These are phyloP conservation scores for Alternaria burnsii DNA, from an alignment of 2,329 filamentous ascomycete genomes.

Conservation along the genomic window DNA sequence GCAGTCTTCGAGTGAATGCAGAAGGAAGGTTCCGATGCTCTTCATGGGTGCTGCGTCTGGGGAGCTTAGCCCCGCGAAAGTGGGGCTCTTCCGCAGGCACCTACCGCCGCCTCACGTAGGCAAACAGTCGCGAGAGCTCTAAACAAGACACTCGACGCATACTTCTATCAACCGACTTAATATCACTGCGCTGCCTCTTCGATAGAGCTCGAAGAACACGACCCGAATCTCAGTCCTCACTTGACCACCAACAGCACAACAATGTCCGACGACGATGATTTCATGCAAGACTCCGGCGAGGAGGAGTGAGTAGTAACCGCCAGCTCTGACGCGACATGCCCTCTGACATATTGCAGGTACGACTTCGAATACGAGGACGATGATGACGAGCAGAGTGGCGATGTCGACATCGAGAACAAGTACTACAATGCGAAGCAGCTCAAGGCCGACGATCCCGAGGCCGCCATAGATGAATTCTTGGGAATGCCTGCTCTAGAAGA, in stretches of 20 bases:
- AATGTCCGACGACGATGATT: slow-evolving; percentile 88
- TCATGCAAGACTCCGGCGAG: slow-evolving; percentile 91
- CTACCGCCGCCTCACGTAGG: slow-evolving; percentile 17
- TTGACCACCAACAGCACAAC: slow-evolving; percentile 40
- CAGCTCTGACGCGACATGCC: background rate
- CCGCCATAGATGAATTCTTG: slow-evolving; percentile 92
- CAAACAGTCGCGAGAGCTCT: slow-evolving; percentile 23
- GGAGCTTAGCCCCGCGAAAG: slow-evolving; percentile 12
- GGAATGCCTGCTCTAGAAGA: slow-evolving; percentile 82
- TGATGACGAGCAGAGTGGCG: slow-evolving; percentile 84
- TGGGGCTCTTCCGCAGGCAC: slow-evolving; percentile 31
- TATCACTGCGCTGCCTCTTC: background rate
- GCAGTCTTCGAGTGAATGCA: background rate
- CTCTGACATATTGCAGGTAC: slow-evolving; percentile 65
- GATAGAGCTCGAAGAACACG: background rate
- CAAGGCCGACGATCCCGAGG: slow-evolving; percentile 84
- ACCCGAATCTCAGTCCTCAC: background rate
- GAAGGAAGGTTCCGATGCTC: background rate
- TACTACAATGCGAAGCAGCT: slow-evolving; percentile 99
- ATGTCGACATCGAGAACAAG: slow-evolving; percentile 98
- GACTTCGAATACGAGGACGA: slow-evolving; percentile 98
- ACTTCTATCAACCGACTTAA: background rate
- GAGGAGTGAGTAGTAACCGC: slow-evolving; percentile 69
- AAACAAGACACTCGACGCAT: slow-evolving; percentile 4
- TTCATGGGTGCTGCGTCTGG: slow-evolving; percentile 12